phyloP scores from a whole-genome alignment of 176 grass and related monocot genomes.

The Carex parvula region DNA sequence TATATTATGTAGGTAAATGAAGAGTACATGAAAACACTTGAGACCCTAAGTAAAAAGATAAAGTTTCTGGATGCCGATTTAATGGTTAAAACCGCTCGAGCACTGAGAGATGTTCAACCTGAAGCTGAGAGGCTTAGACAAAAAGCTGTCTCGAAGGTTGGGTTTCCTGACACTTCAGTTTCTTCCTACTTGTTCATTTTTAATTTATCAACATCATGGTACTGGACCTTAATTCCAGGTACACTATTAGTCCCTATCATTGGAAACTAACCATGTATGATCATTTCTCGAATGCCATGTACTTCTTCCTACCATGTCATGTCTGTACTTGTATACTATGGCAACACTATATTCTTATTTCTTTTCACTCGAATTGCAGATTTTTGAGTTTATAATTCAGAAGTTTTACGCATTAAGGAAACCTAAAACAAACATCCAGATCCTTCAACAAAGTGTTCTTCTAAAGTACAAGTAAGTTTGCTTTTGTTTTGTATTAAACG shows the following conservation, averaged over 20 bases:
- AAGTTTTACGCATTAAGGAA: constrained; percentile 98
- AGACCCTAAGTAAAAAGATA: constrained; percentile 84
- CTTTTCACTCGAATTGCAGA: constrained; percentile 41
- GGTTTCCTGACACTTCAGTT: neutral
- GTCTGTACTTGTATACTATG: neutral
- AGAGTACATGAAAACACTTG: constrained; percentile 86
- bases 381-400: constrained; percentile 91
- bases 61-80: constrained; percentile 77
- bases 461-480: constrained; percentile 95
- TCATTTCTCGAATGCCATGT: no score
- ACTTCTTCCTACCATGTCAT: neutral
- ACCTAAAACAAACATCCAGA: constrained; percentile 99
- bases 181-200: constrained; percentile 30
- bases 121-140: constrained; percentile 81
- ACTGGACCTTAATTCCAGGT: neutral
- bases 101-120: constrained; percentile 87
- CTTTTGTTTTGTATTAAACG: constrained; percentile 2
- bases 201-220: neutral
- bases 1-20: constrained; percentile 70
- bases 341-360: neutral
- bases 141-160: constrained; percentile 95
- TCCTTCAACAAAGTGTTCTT: constrained; percentile 93
- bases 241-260: neutral
- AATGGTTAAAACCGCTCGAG: constrained; percentile 77
- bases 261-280: neutral